Evolutionary conservation across 179 eudicot genomes (phyloP).

Genomic region (Beta corolliflora): DNA sequence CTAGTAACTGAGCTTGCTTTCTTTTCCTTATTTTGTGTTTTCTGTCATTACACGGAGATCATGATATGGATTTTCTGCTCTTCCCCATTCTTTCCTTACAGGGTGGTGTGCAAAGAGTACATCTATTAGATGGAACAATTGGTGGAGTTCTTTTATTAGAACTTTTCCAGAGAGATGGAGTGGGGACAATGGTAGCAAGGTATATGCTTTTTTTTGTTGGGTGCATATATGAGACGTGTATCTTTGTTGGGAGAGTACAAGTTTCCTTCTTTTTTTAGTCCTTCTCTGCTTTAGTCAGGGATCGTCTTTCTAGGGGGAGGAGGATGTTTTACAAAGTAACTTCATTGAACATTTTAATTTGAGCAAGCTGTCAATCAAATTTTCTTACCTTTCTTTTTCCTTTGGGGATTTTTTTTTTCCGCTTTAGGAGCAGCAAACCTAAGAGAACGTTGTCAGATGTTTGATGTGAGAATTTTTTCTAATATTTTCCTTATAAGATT

Average conservation of each 20-base stretch:
- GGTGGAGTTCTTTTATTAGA: slow-evolving; percentile 83
- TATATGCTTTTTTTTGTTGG: slow-evolving; percentile 30
- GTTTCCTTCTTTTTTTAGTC: not conserved
- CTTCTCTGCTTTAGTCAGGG: not conserved
- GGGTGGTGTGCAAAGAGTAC: slow-evolving; percentile 99
- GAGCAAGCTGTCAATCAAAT: not conserved
- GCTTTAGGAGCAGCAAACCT: not conserved
- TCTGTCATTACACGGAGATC: not conserved
- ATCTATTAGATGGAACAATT: slow-evolving; percentile 82
- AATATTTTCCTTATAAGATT: not conserved
- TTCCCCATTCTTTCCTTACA: slow-evolving; percentile 33
- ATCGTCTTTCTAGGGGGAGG: not conserved
- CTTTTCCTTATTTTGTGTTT: not conserved
- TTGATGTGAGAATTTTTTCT: not conserved
- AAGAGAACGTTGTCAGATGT: not conserved
- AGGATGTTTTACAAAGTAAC: not conserved
- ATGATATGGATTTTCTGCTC: not conserved
- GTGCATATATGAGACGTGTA: not conserved
- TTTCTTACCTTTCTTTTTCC: not conserved
- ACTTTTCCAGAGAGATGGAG: slow-evolving; percentile 93
- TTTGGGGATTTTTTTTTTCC: not conserved
- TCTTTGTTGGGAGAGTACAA: not conserved
- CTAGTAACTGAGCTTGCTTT: not conserved
- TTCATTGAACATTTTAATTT: not conserved
- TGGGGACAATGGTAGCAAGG: slow-evolving; percentile 99